Base-by-base conservation (phyloP, 179 eudicot species). In the Amaranthus tricolor region DNA sequence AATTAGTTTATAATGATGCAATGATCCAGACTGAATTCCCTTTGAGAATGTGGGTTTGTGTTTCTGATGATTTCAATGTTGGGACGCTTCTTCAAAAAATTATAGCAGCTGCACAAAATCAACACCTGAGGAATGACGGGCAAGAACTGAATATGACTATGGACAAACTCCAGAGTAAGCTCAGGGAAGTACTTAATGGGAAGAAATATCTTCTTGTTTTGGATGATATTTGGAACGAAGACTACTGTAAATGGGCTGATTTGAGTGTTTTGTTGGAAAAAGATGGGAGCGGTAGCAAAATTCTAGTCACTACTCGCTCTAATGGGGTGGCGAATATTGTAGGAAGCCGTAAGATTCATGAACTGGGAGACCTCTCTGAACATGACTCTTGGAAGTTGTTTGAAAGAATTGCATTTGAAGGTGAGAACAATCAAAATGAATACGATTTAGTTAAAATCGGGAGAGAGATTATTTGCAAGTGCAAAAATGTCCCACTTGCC, bases 21-120 rank as follows among this genome's bases (percentile, higher is more conserved):
- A 62, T 5, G 7, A 17, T 77, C 15, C 8, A 9, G 10, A 60
- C 16, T 6, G 62, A 60, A 15, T 82, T 82, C n/a, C 48, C 50
- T 2, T 40, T 14, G 45, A 82, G 20, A 60, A 48, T 76, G 68
- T 82, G 85, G 85, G 59, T 71, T 24, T 71, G 79, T 72, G 77
- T 84, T 1, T 71, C 82, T n/a, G 80, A 72, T 74, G 12, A 55
- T 53, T 67, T 75, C 12, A 70, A 72, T 72, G 8, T 74, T 13
- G 64, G 47, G 58, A 0, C 3, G 7, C 21, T 75, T 2, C 10
- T 65, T 43, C 7, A 44, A 6, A 14, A 62, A 48, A 75, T 80
- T 14, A 5, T 63, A 49, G 24, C 70, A 14, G 62, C 57, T 13
- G 68, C 44, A 2, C 2, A 2, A 2, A 31, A 31, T 31, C 40